A percentile compares a stretch with the other conserved stretches of the same genome.
Evolutionary conservation across 345 rosid genomes (phyloP).

Genomic region (Euphorbia tirucalli): DNA sequence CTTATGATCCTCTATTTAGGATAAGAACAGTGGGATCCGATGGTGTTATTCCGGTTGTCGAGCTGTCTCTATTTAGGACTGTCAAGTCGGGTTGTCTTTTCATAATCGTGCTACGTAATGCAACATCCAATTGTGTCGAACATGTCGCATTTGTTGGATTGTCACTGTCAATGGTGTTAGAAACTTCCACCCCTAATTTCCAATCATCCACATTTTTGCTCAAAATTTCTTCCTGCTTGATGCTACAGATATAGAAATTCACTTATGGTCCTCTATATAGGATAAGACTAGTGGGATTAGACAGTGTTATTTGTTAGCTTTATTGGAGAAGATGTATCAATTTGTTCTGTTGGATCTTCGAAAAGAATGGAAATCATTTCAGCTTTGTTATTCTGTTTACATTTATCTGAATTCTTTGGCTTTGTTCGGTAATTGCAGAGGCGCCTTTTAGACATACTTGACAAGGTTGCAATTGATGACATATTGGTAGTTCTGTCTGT

Average conservation of each 20-base stretch:
- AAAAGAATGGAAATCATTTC: not conserved
- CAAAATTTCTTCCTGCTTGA: not conserved
- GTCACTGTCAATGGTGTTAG: too few species aligned
- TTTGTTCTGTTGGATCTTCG: not conserved
- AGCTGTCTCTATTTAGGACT: too few species aligned
- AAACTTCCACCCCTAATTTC: not conserved
- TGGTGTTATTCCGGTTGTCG: too few species aligned
- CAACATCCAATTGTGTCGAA: too few species aligned
- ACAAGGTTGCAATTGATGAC: conserved; percentile 58
- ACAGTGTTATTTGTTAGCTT: not conserved
- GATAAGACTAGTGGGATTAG: not conserved
- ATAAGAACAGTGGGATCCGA: too few species aligned
- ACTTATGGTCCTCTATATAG: not conserved
- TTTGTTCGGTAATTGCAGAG: conserved; percentile 43
- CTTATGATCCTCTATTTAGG: too few species aligned
- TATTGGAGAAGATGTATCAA: not conserved
- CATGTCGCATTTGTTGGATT: too few species aligned
- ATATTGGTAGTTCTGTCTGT: conserved; percentile 57
- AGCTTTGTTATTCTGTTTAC: not conserved
- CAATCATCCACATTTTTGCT: not conserved
- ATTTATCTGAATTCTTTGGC: conserved; percentile 6
- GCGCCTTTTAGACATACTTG: conserved; percentile 57
- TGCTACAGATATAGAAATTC: conserved; percentile 1
- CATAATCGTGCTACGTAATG: too few species aligned
- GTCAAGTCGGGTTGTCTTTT: too few species aligned